Conservation (phyloP, 345 rosid genomes). For the Conringia planisiliqua region DNA sequence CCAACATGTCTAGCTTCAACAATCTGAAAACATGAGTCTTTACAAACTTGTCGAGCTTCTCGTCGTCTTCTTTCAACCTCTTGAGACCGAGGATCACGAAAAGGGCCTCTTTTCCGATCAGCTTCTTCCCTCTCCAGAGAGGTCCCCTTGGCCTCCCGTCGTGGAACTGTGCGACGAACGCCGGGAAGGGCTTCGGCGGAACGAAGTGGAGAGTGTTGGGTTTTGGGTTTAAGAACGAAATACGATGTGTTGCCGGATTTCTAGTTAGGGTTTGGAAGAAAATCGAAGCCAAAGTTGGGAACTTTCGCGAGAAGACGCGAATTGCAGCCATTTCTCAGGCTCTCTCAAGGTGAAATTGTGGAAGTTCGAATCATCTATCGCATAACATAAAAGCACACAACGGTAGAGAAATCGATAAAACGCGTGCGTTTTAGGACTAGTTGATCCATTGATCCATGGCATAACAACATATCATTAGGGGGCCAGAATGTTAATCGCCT, state of each 20-base stretch:
- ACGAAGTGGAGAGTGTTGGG: slow-evolving; percentile 12
- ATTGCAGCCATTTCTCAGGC: slow-evolving; percentile 32
- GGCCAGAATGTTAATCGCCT: too few species aligned
- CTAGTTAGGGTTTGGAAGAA: slow-evolving; percentile 36
- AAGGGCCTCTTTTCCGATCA: slow-evolving; percentile 82
- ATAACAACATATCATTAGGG: too few species aligned
- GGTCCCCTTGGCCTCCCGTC: slow-evolving; percentile 97
- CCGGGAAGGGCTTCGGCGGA: slow-evolving; percentile 24
- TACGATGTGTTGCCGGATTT: slow-evolving; percentile 6
- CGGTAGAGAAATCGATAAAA: background rate
- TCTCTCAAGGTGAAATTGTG: background rate
- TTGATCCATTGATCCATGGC: background rate
- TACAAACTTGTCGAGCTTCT: slow-evolving; percentile 61
- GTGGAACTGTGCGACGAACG: slow-evolving; percentile 50
- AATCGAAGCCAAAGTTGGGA: slow-evolving; percentile 33
- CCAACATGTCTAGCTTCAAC: slow-evolving; percentile 72
- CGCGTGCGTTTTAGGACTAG: background rate
- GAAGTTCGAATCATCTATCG: background rate
- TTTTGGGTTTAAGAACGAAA: slow-evolving; percentile 22
- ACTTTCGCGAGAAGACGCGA: slow-evolving; percentile 48
- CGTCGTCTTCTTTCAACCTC: slow-evolving; percentile 75
- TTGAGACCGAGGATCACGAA: slow-evolving; percentile 71
- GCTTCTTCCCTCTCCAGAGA: slow-evolving; percentile 92
- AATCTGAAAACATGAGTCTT: slow-evolving; percentile 74
- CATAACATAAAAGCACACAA: background rate